Percentiles rank a stretch among this genome's conserved stretches.
These are phyloP conservation scores for Collariella sp. DNA, from an alignment of 495 filamentous ascomycete species.

Conservation along the genomic window DNA sequence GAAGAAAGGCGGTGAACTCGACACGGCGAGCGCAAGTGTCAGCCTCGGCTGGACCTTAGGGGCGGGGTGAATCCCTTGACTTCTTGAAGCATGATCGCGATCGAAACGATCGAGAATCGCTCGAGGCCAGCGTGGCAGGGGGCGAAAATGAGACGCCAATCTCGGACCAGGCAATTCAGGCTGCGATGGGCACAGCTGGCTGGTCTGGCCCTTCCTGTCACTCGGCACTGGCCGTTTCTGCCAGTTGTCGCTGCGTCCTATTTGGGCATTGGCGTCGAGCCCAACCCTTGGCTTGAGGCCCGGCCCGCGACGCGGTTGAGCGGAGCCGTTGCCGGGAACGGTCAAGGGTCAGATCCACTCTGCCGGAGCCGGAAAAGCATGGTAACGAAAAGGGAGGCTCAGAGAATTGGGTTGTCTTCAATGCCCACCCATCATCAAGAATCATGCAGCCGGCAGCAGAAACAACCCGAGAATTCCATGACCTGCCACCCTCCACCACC, in stretches of 20 bases:
- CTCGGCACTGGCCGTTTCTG: background rate
- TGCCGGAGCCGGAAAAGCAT: slow-evolving; percentile 15
- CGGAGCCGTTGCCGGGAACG: background rate
- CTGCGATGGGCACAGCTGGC: slow-evolving; percentile 7
- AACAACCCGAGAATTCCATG: background rate
- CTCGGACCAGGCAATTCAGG: slow-evolving; percentile 7
- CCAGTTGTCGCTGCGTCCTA: slow-evolving; percentile 1
- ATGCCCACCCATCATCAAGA: no score
- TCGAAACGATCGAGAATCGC: background rate
- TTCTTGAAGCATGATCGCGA: background rate
- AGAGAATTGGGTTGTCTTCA: no score
- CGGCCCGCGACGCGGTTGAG: slow-evolving; percentile 18
- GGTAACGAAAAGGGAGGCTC: no score
- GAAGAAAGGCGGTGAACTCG: no score
- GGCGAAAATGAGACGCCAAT: slow-evolving; percentile 11
- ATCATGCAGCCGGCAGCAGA: background rate
- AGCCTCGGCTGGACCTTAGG: background rate
- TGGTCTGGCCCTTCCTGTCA: background rate
- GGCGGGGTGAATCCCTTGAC: background rate
- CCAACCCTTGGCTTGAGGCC: slow-evolving; percentile 19
- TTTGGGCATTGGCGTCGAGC: slow-evolving; percentile 14
- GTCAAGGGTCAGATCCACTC: slow-evolving; percentile 11
- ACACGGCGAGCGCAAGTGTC: background rate
- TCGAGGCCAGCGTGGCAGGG: slow-evolving; percentile 10
- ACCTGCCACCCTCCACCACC: background rate